Base-by-base conservation (phyloP, 1,284 basidiomycete species). In the Wallemia mellicola region DNA sequence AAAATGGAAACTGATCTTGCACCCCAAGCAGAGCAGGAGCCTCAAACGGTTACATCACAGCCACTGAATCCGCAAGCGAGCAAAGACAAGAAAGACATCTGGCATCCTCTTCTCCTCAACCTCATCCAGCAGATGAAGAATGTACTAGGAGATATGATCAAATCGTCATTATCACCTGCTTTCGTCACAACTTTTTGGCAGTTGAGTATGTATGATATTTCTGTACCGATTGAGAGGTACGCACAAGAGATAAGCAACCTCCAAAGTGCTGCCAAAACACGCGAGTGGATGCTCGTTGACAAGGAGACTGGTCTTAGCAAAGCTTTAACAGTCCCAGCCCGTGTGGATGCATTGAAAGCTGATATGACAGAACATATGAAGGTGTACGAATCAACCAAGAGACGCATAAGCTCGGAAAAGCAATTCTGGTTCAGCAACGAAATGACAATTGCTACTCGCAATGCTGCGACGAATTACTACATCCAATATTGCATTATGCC, bases 131-230 rank as follows among this genome's bases (percentile, higher is more conserved):
- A 48, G 19, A 48, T 48, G 38, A 22, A n/a, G 14, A 11, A 48
- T 22, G 38, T 48, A 3, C 38, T 48, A n/a, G 19, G 38, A 5
- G 38, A 48, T n/a, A 48, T 17, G 22, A 48, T 48, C 38, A 48
- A 48, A n/a, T n/a, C 14, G n/a, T 11, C 38, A n/a, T n/a, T 48
- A 5, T 48, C 38, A 15, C 38, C 38, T 28, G 82, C 80, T 1
- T 95, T 95, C 71, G 91, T 88, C 65, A 72, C 86, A 54, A 87
- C 87, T 0, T 96, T 94, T 71, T 95, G 91, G 91, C 87, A 92
- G 68, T 69, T 95, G 60, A 83, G 84, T 0, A 82, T 82, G 26
- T 85, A 86, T 64, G 91, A 96, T 68, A 75, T 96, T 54, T 72
- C 77, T 0, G 81, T 83, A 27, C 86, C 73, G 11, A 62, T 67